Percentiles rank a stretch among this genome's conserved stretches.
Evolutionary conservation across 805 yeast species (phyloP).

Genomic region (Wickerhamia fluorescens): DNA sequence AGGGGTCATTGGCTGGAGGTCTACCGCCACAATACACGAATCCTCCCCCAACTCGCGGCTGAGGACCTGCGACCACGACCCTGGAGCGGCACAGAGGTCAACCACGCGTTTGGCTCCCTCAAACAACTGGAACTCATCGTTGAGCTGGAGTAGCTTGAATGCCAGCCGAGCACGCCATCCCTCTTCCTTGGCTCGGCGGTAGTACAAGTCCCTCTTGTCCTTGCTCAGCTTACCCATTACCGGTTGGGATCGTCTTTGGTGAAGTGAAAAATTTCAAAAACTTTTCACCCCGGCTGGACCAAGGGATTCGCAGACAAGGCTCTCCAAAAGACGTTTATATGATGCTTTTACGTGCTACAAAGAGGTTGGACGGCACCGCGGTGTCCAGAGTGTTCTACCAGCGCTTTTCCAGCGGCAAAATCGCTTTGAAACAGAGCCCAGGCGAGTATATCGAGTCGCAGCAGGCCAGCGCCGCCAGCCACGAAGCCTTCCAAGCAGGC

Average conservation of each 20-base stretch:
- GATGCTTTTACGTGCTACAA: no score
- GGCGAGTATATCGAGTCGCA: constrained; percentile 25
- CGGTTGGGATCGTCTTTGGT: neutral
- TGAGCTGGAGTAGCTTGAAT: constrained; percentile 81
- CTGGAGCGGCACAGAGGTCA: constrained; percentile 97
- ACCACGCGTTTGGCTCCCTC: constrained; percentile 76
- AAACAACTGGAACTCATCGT: constrained; percentile 82
- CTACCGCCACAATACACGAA: constrained; percentile 87
- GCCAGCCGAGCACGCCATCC: constrained; percentile 98
- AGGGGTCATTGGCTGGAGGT: constrained; percentile 95
- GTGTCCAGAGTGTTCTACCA: no score
- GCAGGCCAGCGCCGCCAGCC: constrained; percentile 17
- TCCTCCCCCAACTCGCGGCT: constrained; percentile 57
- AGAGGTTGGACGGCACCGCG: no score
- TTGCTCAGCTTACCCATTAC: constrained; percentile 90
- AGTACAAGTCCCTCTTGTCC: constrained; percentile 88
- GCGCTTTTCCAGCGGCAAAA: no score
- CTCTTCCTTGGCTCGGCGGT: constrained; percentile 91
- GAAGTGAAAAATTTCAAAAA: no score
- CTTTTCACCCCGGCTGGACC: no score
- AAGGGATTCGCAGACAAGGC: no score
- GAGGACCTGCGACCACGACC: constrained; percentile 96
- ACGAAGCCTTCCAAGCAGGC: constrained; percentile 18
- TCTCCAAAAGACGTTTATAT: no score
- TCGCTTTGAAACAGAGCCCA: no score